Conservation (phyloP, 1,284 basidiomycete species). For the Austroboletus olivaceoglutinosus region DNA sequence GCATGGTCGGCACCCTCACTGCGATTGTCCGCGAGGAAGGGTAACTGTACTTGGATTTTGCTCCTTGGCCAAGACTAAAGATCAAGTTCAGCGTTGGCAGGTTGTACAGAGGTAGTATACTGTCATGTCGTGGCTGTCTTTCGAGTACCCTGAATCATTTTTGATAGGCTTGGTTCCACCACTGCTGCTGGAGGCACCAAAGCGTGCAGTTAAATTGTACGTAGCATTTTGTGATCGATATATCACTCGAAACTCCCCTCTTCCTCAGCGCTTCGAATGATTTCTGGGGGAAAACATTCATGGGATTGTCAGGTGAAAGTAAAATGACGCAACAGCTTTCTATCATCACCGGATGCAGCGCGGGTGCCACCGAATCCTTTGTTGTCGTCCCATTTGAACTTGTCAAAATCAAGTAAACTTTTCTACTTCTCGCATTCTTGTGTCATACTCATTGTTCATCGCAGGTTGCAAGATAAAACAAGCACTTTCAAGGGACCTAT, state of each 20-base stretch:
- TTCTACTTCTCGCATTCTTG: background rate
- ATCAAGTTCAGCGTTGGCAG: slow-evolving; percentile 61
- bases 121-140: slow-evolving; percentile 3
- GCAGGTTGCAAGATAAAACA: slow-evolving; percentile 86
- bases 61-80: slow-evolving; percentile 20
- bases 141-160: background rate
- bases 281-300: slow-evolving; percentile 87
- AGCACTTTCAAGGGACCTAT: slow-evolving; percentile 88
- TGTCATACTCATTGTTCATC: slow-evolving; percentile 4
- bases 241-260: background rate
- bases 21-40: slow-evolving; percentile 83
- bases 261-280: slow-evolving; percentile 75
- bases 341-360: slow-evolving; percentile 87
- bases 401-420: slow-evolving; percentile 83
- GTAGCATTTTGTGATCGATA: slow-evolving; percentile 23
- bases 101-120: slow-evolving; percentile 75
- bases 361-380: slow-evolving; percentile 94
- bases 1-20: slow-evolving; percentile 80
- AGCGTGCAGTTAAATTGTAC: slow-evolving; percentile 96
- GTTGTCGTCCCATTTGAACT: slow-evolving; percentile 95
- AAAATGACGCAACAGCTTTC: slow-evolving; percentile 90
- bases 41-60: slow-evolving; percentile 43
- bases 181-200: slow-evolving; percentile 93
- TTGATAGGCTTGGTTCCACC: slow-evolving; percentile 82
- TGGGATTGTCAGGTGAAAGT: slow-evolving; percentile 59